These are phyloP conservation scores for Plenodomus lindquistii DNA, from an alignment of 2,329 filamentous ascomycete species.

Conservation along the genomic window DNA sequence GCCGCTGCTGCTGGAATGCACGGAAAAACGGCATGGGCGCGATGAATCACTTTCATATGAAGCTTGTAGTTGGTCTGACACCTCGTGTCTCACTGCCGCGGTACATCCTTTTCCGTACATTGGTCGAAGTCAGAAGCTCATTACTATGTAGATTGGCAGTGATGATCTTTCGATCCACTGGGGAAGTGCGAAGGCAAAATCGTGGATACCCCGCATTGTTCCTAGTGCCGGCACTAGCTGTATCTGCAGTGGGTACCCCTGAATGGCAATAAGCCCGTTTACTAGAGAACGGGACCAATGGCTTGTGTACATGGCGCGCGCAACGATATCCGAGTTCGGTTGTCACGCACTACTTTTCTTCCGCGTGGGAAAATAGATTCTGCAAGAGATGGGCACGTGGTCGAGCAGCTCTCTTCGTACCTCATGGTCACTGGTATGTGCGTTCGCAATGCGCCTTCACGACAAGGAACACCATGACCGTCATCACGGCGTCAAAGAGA, in stretches of 20 bases:
- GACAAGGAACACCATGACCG: too few relatives aligned
- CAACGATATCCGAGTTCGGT: not conserved
- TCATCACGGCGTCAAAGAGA: too few relatives aligned
- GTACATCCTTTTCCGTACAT: not conserved
- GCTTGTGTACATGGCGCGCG: constrained; percentile 3
- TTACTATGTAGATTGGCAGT: not conserved
- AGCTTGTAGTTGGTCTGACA: too few relatives aligned
- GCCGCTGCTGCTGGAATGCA: too few relatives aligned
- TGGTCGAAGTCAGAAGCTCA: not conserved
- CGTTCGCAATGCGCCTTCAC: too few relatives aligned
- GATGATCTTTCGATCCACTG: not conserved
- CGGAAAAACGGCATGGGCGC: too few relatives aligned
- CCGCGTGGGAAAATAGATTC: too few relatives aligned
- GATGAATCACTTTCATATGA: too few relatives aligned
- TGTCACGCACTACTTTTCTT: not conserved
- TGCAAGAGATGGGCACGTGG: too few relatives aligned
- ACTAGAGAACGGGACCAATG: constrained; percentile 7
- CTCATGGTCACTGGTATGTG: too few relatives aligned
- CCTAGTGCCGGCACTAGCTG: constrained; percentile 3
- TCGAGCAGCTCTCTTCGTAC: too few relatives aligned
- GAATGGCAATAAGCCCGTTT: constrained; percentile 14
- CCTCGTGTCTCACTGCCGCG: too few relatives aligned
- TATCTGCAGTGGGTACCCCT: constrained; percentile 2
- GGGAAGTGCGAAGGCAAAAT: not conserved
- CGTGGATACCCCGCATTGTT: constrained; percentile 17